Percentiles rank a stretch among this genome's conserved stretches.
These are phyloP conservation scores for Xylariaceae sp. DNA, from an alignment of 2,329 filamentous ascomycete genomes.

Conservation along the genomic window DNA sequence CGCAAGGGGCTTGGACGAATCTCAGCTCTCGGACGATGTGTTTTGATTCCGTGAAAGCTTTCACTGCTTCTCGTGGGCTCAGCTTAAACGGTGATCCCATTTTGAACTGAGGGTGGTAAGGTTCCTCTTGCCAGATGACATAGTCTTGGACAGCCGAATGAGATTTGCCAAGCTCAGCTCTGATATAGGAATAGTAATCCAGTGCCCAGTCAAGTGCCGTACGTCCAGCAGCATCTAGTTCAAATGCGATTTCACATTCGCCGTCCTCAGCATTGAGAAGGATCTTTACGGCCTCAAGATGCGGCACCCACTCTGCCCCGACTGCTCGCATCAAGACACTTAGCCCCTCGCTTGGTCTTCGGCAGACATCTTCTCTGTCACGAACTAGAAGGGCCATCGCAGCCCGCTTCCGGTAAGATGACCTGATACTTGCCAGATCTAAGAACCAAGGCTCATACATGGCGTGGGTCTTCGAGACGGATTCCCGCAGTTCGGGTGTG, in stretches of 20 bases:
- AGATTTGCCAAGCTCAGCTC: slow-evolving; percentile 1
- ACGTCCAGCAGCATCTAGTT: not conserved
- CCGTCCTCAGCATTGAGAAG: not conserved
- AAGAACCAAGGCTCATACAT: not conserved
- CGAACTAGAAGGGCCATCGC: not conserved
- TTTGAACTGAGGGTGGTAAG: slow-evolving; percentile 2
- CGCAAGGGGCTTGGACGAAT: not conserved
- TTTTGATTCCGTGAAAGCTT: not conserved
- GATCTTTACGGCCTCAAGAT: not conserved
- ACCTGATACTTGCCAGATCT: not conserved
- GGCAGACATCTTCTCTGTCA: not conserved
- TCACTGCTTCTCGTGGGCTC: not conserved
- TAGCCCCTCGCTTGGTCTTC: not conserved
- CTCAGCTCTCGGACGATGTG: not conserved
- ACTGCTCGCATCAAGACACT: not conserved
- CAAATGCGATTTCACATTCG: not conserved
- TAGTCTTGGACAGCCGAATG: not conserved
- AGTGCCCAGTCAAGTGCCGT: slow-evolving; percentile 4
- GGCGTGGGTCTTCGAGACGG: not conserved
- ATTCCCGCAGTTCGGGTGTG: not conserved
- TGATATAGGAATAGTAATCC: slow-evolving; percentile 2
- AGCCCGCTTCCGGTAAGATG: not conserved
- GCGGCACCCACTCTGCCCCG: not conserved
- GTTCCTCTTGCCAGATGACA: slow-evolving; percentile 2
- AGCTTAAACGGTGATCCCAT: not conserved